These are phyloP conservation scores for Meripilus lineatus DNA, from an alignment of 1,284 basidiomycete species.

Conservation along the genomic window DNA sequence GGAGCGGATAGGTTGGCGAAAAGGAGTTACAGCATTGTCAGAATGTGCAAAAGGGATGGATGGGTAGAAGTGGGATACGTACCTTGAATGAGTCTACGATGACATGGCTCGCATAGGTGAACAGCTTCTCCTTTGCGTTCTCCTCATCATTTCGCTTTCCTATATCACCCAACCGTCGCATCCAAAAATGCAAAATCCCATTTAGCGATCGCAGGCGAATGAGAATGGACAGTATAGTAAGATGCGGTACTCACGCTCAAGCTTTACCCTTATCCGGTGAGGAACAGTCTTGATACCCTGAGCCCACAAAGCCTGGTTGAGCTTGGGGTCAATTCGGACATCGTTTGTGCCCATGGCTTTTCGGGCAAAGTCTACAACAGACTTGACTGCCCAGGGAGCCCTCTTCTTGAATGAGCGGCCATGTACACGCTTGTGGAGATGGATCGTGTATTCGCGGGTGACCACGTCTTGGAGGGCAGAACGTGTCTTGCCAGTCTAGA, in stretches of 20 bases:
- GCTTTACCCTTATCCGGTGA: slow-evolving; percentile 83
- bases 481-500: slow-evolving; percentile 79
- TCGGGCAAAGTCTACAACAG: slow-evolving; percentile 83
- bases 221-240: slow-evolving; percentile 1
- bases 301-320: slow-evolving; percentile 92
- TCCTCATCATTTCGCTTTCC: slow-evolving; percentile 93
- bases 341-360: slow-evolving; percentile 94
- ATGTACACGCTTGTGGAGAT: slow-evolving; percentile 91
- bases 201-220: slow-evolving; percentile 2
- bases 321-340: slow-evolving; percentile 87
- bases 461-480: slow-evolving; percentile 95
- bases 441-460: slow-evolving; percentile 94
- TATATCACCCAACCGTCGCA: slow-evolving; percentile 22
- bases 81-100: slow-evolving; percentile 85
- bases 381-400: slow-evolving; percentile 91
- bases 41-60: no score
- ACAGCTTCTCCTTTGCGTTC: slow-evolving; percentile 96
- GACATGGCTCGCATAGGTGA: slow-evolving; percentile 84
- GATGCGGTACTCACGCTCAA: slow-evolving; percentile 85
- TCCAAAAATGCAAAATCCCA: slow-evolving; percentile 2
- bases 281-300: slow-evolving; percentile 89
- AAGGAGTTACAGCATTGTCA: background rate
- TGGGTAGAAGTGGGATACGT: slow-evolving; percentile 19
- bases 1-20: background rate
- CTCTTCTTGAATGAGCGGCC: slow-evolving; percentile 92